A percentile compares a stretch with the other conserved stretches of the same genome.
These are phyloP conservation scores for Pneumocystis murina DNA, from an alignment of 1,139 yeast species.

Conservation along the genomic window DNA sequence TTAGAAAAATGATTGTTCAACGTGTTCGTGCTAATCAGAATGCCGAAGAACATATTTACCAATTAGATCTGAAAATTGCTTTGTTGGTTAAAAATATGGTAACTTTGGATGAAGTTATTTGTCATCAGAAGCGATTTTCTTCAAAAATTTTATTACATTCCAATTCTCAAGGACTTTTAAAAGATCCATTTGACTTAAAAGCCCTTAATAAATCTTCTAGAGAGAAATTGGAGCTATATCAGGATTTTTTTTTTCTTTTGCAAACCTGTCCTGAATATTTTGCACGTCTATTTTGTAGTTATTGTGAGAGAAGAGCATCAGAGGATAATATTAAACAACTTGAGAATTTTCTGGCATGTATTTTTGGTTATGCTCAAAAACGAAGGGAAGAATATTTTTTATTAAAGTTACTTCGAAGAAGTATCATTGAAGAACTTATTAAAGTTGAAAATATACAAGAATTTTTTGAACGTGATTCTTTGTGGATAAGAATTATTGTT, in stretches of 20 bases:
- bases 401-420: conserved; percentile 41
- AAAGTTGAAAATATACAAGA: conserved; percentile 18
- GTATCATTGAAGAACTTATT: conserved; percentile 36
- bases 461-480: conserved; percentile 22
- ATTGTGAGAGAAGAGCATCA: conserved; percentile 11
- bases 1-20: conserved; percentile 51
- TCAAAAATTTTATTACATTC: conserved; percentile 7
- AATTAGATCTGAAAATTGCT: conserved; percentile 68
- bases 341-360: conserved; percentile 34
- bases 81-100: conserved; percentile 64
- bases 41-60: conserved; percentile 59
- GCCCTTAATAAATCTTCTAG: conserved; percentile 29
- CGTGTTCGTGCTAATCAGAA: conserved; percentile 51
- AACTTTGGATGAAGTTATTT: conserved; percentile 56
- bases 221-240: conserved; percentile 44
- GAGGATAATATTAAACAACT: conserved; percentile 23
- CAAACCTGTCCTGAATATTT: conserved; percentile 77
- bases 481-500: conserved; percentile 39
- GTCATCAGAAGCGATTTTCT: conserved; percentile 31
- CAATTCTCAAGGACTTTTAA: conserved; percentile 12
- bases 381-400: conserved; percentile 62
- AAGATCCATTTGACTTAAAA: conserved; percentile 27
- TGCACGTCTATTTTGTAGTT: conserved; percentile 35
- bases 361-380: conserved; percentile 32
- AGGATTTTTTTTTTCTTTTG: conserved; percentile 60